These are phyloP conservation scores for Solanum peruvianum DNA, from an alignment of 257 asterid genomes.

Conservation along the genomic window DNA sequence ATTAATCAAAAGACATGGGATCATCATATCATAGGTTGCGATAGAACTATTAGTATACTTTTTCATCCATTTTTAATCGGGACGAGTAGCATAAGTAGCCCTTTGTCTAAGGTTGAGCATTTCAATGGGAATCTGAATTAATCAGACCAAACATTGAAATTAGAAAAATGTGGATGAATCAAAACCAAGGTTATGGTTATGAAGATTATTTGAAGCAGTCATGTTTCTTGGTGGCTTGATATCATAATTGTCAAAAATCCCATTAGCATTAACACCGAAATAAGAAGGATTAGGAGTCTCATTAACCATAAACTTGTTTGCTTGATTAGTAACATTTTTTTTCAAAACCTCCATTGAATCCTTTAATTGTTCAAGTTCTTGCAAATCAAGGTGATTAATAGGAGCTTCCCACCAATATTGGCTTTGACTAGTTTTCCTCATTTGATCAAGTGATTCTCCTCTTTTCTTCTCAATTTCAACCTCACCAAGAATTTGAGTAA, in stretches of 20 bases:
- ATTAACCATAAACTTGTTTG: constrained; percentile 15
- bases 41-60: background rate
- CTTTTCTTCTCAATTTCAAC: constrained; percentile 45
- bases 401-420: constrained; percentile 72
- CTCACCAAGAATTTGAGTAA: constrained; percentile 37
- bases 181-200: constrained; percentile 22
- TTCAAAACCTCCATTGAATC: constrained; percentile 58
- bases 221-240: constrained; percentile 22
- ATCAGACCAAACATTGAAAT: background rate
- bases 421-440: constrained; percentile 25
- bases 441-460: constrained; percentile 40
- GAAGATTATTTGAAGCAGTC: background rate
- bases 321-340: constrained; percentile 20
- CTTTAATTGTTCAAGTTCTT: constrained; percentile 40
- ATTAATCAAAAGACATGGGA: background rate
- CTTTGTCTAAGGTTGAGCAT: background rate
- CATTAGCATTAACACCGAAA: constrained; percentile 3
- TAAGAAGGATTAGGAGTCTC: constrained; percentile 1
- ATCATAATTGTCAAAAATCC: constrained; percentile 27
- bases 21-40: background rate
- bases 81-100: background rate
- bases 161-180: constrained; percentile 28
- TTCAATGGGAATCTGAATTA: background rate
- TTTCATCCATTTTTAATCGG: background rate
- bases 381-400: constrained; percentile 22